phyloP scores from a whole-genome alignment of 208 protist species.

The Acanthamoeba divionensis region DNA sequence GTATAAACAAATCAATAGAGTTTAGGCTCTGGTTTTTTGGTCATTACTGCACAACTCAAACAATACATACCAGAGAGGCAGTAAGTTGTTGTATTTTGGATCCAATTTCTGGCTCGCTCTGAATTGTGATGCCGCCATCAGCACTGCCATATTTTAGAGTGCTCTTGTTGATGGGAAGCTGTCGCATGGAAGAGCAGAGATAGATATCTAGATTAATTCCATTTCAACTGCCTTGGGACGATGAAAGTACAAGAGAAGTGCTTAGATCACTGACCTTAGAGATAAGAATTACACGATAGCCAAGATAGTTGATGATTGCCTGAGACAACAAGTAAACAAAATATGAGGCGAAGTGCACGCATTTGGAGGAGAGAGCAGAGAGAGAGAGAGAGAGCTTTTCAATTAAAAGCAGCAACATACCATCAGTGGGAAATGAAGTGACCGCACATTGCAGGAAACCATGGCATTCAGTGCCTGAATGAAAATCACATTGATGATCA shows the following conservation, averaged over 20 bases:
- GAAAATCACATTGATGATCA: background rate
- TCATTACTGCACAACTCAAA: no score
- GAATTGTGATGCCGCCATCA: slow-evolving; percentile 2
- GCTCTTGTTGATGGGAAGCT: background rate
- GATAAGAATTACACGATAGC: slow-evolving; percentile 14
- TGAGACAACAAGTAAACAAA: no score
- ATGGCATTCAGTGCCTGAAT: slow-evolving; percentile 27
- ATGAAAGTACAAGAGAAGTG: background rate
- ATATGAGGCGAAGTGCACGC: no score
- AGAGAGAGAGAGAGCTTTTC: no score
- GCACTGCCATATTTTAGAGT: background rate
- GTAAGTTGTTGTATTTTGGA: no score
- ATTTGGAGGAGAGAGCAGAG: no score
- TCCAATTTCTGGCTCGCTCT: background rate
- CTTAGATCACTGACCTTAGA: background rate
- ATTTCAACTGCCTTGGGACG: background rate
- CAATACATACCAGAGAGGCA: no score
- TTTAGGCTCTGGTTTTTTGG: no score
- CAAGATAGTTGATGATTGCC: slow-evolving; percentile 23
- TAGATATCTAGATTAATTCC: background rate
- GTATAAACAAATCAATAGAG: no score
- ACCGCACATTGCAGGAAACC: slow-evolving; percentile 34
- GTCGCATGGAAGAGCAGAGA: background rate
- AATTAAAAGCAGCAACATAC: no score
- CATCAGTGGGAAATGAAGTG: slow-evolving; percentile 54